A percentile compares a stretch with the other conserved stretches of the same genome.
These are phyloP conservation scores for Aegilops sharonensis DNA, from an alignment of 176 grass and related monocot genomes.

Conservation along the genomic window DNA sequence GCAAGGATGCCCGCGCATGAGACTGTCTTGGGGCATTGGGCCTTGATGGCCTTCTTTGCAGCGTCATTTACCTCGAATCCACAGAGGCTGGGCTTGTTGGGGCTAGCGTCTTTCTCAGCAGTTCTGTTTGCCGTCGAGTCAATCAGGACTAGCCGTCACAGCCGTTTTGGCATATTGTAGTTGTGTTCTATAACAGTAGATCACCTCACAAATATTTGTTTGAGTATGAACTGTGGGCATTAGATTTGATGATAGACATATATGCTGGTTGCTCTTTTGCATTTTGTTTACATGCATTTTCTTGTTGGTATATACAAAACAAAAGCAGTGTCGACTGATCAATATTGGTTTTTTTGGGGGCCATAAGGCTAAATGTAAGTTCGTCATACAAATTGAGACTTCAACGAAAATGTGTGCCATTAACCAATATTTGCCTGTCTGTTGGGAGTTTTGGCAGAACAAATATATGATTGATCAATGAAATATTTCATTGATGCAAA, in stretches of 20 bases:
- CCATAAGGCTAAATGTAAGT: too few species aligned
- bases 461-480: too few species aligned
- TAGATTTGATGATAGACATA: neutral
- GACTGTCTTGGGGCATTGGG: constrained; percentile 36
- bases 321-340: too few species aligned
- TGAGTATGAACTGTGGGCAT: neutral
- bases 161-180: constrained; percentile 18
- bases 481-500: too few species aligned
- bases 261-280: neutral
- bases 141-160: constrained; percentile 71
- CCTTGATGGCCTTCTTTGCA: constrained; percentile 56
- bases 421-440: too few species aligned
- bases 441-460: too few species aligned
- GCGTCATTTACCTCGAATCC: constrained; percentile 63
- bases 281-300: too few species aligned
- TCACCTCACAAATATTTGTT: neutral
- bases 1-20: constrained; percentile 67
- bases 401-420: too few species aligned
- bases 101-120: constrained; percentile 41
- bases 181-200: neutral
- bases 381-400: too few species aligned
- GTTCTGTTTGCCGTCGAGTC: constrained; percentile 54
- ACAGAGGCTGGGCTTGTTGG: constrained; percentile 60
- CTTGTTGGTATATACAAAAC: too few species aligned
- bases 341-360: too few species aligned